Conservation (phyloP, 169 alveolate species). For the Amoebophrya sp. region DNA sequence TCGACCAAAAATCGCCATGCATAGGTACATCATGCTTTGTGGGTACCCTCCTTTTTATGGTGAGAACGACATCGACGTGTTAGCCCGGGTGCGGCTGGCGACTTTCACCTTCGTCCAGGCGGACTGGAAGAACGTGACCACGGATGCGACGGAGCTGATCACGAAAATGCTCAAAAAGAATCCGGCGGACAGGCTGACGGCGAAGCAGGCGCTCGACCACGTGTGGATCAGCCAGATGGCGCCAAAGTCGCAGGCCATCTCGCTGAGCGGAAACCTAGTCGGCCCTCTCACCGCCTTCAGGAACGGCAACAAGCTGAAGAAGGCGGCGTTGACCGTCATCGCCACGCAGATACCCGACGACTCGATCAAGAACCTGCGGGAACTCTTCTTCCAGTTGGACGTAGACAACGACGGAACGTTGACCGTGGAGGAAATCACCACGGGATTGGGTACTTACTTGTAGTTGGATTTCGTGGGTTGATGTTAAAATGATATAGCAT, state of each 20-base stretch:
- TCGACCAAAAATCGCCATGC: too few relatives aligned
- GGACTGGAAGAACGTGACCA: slow-evolving; percentile 44
- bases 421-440: slow-evolving; percentile 28
- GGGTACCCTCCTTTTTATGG: slow-evolving; percentile 78
- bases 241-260: not conserved
- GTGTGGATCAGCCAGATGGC: not conserved
- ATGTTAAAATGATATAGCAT: too few relatives aligned
- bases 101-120: slow-evolving; percentile 45
- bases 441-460: too few relatives aligned
- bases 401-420: slow-evolving; percentile 47
- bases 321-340: slow-evolving; percentile 35
- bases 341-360: slow-evolving; percentile 42
- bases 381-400: slow-evolving; percentile 41
- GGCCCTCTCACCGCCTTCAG: slow-evolving; percentile 23
- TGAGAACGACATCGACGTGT: slow-evolving; percentile 50
- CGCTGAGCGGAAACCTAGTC: not conserved
- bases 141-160: slow-evolving; percentile 43
- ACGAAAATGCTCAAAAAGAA: slow-evolving; percentile 32
- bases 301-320: slow-evolving; percentile 43
- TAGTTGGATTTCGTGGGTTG: too few relatives aligned
- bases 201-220: not conserved
- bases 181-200: not conserved
- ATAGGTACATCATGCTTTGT: slow-evolving; percentile 67
- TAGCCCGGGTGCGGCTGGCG: slow-evolving; percentile 70
- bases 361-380: slow-evolving; percentile 40